phyloP scores from a whole-genome alignment of 2,329 filamentous ascomycete species.

The Zymoseptoria ardabiliae region DNA sequence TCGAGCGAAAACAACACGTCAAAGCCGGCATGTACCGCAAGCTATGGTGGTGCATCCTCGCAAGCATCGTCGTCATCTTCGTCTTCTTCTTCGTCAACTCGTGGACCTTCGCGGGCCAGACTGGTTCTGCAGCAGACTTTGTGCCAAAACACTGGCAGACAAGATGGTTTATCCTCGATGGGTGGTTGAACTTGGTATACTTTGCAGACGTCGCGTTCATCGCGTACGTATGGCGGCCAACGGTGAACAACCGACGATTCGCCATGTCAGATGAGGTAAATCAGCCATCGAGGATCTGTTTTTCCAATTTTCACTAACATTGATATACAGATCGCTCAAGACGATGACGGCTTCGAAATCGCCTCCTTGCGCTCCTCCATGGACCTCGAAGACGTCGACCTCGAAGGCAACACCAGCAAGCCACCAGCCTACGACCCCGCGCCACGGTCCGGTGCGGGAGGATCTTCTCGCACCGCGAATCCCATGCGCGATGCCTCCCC shows the following conservation, averaged over 20 bases:
- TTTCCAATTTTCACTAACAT: slow-evolving; percentile 7
- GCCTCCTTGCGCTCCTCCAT: slow-evolving; percentile 75
- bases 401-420: slow-evolving; percentile 26
- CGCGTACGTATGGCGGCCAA: slow-evolving; percentile 93
- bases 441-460: slow-evolving; percentile 4
- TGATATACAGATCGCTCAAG: slow-evolving; percentile 67
- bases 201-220: slow-evolving; percentile 88
- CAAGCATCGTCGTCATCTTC: slow-evolving; percentile 91
- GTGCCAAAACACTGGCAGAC: slow-evolving; percentile 97
- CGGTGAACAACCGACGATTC: slow-evolving; percentile 91
- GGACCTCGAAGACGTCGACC: slow-evolving; percentile 48
- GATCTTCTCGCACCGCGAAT: slow-evolving; percentile 16
- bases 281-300: too few species aligned
- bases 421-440: slow-evolving; percentile 35
- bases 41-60: slow-evolving; percentile 94
- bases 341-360: slow-evolving; percentile 97
- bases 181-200: slow-evolving; percentile 95
- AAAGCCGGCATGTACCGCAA: slow-evolving; percentile 97
- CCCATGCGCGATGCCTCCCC: slow-evolving; percentile 37
- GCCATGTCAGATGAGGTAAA: slow-evolving; percentile 99
- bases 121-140: slow-evolving; percentile 66
- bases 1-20: slow-evolving; percentile 84
- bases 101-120: slow-evolving; percentile 81
- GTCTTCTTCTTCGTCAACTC: slow-evolving; percentile 98
- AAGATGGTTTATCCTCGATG: slow-evolving; percentile 93